phyloP scores from a whole-genome alignment of 441 rosid species.

The Gossypium gossypioides region DNA sequence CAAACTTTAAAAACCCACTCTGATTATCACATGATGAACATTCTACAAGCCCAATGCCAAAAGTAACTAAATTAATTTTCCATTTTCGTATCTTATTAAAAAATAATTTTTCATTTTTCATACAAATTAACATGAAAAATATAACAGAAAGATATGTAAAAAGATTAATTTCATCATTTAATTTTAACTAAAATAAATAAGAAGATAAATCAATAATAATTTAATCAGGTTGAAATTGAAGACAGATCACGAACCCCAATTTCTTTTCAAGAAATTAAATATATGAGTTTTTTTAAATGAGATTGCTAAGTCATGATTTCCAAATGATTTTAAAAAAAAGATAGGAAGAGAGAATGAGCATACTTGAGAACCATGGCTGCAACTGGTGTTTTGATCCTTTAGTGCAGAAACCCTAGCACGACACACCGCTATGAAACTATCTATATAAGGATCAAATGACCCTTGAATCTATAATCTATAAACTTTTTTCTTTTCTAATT shows the following conservation, averaged over 20 bases:
- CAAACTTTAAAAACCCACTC: neutral
- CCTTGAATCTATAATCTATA: neutral
- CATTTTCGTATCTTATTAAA: neutral
- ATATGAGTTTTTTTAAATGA: neutral
- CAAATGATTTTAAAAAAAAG: neutral
- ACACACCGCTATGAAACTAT: neutral
- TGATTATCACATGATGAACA: neutral
- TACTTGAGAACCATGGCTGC: slow-evolving; percentile 67
- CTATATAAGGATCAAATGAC: neutral
- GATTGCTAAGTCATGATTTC: neutral
- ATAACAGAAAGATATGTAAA: neutral
- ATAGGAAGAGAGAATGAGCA: neutral
- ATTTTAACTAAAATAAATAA: neutral
- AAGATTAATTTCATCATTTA: neutral
- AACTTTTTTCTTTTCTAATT: no score
- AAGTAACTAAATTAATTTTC: neutral
- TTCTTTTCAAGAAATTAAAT: neutral
- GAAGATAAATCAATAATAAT: neutral
- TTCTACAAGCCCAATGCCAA: neutral
- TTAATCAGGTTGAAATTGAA: neutral
- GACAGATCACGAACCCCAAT: neutral
- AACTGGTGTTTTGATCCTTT: neutral
- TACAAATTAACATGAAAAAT: neutral
- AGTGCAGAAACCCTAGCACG: neutral
- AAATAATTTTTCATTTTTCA: neutral